Evolutionary conservation across 352 stramenopile genomes (phyloP).

Genomic region (Globisporangium iwayamae): DNA sequence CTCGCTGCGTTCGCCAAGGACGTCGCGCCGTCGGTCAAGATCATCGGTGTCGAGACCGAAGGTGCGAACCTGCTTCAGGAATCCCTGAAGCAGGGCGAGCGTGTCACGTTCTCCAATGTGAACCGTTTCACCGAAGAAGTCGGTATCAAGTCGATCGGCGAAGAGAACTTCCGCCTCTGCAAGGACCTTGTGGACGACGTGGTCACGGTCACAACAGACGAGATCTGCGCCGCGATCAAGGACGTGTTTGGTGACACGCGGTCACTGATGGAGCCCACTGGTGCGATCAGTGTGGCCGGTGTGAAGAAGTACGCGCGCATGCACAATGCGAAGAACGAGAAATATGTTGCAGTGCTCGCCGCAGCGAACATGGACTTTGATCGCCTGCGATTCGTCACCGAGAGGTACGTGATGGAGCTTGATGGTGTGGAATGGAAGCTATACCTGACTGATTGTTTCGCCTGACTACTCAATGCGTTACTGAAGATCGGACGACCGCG

Average conservation of each 20-base stretch:
- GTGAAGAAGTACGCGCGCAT: conserved; percentile 92
- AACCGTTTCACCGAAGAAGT: conserved; percentile 98
- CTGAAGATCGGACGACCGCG: conserved; percentile 88
- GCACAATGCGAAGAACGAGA: conserved; percentile 52
- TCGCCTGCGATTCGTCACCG: conserved; percentile 94
- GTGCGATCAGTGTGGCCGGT: conserved; percentile 94
- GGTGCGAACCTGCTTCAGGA: conserved; percentile 94
- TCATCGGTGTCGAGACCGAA: conserved; percentile 96
- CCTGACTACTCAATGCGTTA: neutral
- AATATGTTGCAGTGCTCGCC: conserved; percentile 93
- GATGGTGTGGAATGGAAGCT: too few relatives aligned
- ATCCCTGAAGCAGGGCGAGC: conserved; percentile 78
- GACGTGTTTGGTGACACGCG: conserved; percentile 92
- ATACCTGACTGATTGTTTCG: conserved; percentile 1
- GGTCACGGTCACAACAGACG: conserved; percentile 95
- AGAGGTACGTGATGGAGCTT: conserved; percentile 24
- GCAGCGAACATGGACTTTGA: conserved; percentile 99
- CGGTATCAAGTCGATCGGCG: conserved; percentile 91
- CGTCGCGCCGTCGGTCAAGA: conserved; percentile 84
- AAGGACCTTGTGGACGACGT: conserved; percentile 95
- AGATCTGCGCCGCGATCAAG: conserved; percentile 93
- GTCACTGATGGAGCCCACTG: conserved; percentile 92
- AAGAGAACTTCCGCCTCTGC: conserved; percentile 95
- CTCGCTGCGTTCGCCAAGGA: conserved; percentile 92
- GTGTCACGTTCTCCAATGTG: conserved; percentile 89